Conservation (phyloP, 1,284 basidiomycete species). For the Retiboletus flavoniger region DNA sequence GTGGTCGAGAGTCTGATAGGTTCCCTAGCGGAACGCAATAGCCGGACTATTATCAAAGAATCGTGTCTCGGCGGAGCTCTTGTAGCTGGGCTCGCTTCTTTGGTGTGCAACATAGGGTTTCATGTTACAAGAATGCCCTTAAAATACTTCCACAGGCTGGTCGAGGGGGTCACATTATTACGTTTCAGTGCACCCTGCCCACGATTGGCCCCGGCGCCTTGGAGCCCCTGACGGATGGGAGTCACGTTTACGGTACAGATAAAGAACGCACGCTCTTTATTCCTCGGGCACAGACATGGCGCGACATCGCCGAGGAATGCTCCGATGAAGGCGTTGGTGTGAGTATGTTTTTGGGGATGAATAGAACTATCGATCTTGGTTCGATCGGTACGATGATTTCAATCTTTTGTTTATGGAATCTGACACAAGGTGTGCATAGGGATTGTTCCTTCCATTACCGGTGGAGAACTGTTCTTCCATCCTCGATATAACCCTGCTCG, state of each 20-base stretch:
- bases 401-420: constrained; percentile 2
- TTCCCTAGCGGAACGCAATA: constrained; percentile 66
- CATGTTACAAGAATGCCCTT: constrained; percentile 7
- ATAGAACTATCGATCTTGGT: constrained; percentile 83
- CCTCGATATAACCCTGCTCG: constrained; percentile 80
- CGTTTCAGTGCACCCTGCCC: constrained; percentile 81
- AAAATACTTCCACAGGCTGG: constrained; percentile 51
- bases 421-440: constrained; percentile 41
- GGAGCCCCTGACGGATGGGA: constrained; percentile 56
- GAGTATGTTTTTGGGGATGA: constrained; percentile 86
- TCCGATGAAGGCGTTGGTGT: constrained; percentile 90
- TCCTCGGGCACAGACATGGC: constrained; percentile 79
- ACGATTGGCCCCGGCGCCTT: constrained; percentile 77
- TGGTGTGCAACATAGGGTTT: constrained; percentile 50
- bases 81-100: constrained; percentile 67
- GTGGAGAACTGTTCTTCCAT: constrained; percentile 94
- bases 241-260: constrained; percentile 80
- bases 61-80: constrained; percentile 79
- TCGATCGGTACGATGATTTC: constrained; percentile 62
- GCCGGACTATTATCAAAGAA: constrained; percentile 47
- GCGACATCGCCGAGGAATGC: constrained; percentile 82
- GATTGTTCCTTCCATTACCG: constrained; percentile 71
- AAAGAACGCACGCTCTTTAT: constrained; percentile 83
- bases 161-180: constrained; percentile 82
- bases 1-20: constrained; percentile 65